A percentile compares a stretch with the other conserved stretches of the same genome.
Evolutionary conservation across 148 eudicot genomes (phyloP).

Genomic region (Pharnaceum exiguum): DNA sequence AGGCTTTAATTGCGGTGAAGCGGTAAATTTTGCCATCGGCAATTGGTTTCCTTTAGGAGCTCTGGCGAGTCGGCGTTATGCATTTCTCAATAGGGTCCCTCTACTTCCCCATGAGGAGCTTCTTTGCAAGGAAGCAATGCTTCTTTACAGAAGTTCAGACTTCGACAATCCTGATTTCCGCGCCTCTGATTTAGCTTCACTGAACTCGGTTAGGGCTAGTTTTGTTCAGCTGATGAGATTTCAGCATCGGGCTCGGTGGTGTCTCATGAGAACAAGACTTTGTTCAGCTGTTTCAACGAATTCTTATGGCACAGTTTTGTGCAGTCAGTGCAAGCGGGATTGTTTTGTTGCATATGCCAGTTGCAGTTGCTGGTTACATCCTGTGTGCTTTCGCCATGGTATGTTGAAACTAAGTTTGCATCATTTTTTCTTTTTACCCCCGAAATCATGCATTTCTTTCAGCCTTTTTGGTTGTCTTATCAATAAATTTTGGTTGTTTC

Average conservation of each 20-base stretch:
- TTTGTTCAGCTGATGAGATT: slow-evolving; percentile 75
- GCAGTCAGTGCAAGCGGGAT: slow-evolving; percentile 94
- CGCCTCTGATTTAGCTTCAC: slow-evolving; percentile 38
- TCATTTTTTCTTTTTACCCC: background rate
- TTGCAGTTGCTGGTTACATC: slow-evolving; percentile 77
- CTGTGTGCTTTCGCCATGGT: slow-evolving; percentile 95
- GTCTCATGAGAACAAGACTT: slow-evolving; percentile 40
- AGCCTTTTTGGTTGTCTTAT: background rate
- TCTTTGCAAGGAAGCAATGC: slow-evolving; percentile 94
- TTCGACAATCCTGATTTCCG: slow-evolving; percentile 34
- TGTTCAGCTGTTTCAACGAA: slow-evolving; percentile 39
- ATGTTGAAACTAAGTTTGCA: slow-evolving; percentile 8
- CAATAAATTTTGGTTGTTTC: background rate
- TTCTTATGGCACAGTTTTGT: slow-evolving; percentile 67
- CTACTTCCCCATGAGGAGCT: slow-evolving; percentile 95
- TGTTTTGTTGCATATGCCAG: slow-evolving; percentile 79
- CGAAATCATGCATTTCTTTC: background rate
- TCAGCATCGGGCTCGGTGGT: slow-evolving; percentile 91
- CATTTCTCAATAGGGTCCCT: slow-evolving; percentile 83
- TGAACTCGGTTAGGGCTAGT: slow-evolving; percentile 47
- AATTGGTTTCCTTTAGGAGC: slow-evolving; percentile 95
- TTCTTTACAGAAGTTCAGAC: slow-evolving; percentile 40
- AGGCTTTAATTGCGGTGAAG: slow-evolving; percentile 99
- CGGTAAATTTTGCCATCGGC: slow-evolving; percentile 92
- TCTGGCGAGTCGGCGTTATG: slow-evolving; percentile 84